phyloP scores from a whole-genome alignment of 2,329 filamentous ascomycete genomes.

The Apiospora rasikravindrae region DNA sequence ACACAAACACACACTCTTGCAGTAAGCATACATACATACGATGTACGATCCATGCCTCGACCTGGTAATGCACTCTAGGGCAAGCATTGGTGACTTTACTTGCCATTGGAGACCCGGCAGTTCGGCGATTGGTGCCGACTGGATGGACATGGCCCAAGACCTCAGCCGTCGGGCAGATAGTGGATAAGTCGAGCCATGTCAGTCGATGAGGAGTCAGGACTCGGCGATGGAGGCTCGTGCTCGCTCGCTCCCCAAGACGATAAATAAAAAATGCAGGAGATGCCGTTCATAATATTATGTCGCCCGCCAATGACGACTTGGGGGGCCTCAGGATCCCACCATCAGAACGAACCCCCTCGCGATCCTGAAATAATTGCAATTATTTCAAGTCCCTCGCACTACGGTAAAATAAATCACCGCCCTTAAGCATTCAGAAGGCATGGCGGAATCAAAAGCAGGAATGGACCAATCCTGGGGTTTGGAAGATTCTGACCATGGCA shows the following conservation, averaged over 20 bases:
- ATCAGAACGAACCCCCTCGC: background rate
- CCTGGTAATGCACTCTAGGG: background rate
- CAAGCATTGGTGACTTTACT: background rate
- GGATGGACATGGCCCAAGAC: conserved; percentile 5
- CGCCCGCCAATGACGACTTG: background rate
- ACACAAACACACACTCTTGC: too few species aligned
- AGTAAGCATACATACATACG: background rate
- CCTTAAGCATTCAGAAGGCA: background rate
- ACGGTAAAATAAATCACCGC: background rate
- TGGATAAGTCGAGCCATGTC: conserved; percentile 12
- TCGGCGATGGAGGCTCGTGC: conserved; percentile 5
- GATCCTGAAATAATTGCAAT: background rate
- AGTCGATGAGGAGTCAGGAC: conserved; percentile 15
- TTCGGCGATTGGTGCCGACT: conserved; percentile 13
- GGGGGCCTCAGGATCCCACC: background rate
- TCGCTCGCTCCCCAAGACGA: background rate
- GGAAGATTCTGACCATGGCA: background rate
- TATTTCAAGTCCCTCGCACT: background rate
- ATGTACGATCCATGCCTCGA: background rate
- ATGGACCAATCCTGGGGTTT: background rate
- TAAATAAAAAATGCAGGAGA: background rate
- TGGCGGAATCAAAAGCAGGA: background rate
- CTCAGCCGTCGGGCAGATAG: conserved; percentile 3
- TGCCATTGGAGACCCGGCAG: conserved; percentile 11
- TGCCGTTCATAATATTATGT: background rate